Conservation (phyloP, 345 rosid species). For the Eucalyptus pauciflora region DNA sequence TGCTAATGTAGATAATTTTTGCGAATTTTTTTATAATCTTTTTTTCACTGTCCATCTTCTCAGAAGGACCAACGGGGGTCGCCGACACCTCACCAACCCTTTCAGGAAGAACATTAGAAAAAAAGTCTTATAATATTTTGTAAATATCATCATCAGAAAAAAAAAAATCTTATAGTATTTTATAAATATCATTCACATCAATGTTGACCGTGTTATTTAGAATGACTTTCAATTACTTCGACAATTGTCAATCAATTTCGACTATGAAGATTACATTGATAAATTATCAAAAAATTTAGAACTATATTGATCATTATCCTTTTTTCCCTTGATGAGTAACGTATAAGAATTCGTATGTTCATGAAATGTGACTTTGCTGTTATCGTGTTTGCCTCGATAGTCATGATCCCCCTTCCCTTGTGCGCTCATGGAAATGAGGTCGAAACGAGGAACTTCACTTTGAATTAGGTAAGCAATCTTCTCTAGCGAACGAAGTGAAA, state of each 20-base stretch:
- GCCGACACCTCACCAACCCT: background rate
- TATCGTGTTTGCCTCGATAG: background rate
- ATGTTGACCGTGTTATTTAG: accelerated
- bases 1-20: accelerated
- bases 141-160: background rate
- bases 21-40: accelerated
- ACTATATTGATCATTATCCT: accelerated
- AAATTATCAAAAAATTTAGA: accelerated
- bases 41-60: background rate
- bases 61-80: accelerated
- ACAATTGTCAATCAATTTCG: accelerated
- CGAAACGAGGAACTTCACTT: background rate
- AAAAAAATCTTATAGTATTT: background rate
- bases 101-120: accelerated
- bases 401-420: background rate
- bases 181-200: background rate
- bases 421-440: background rate
- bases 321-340: accelerated
- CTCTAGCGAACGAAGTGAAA: background rate
- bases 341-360: background rate
- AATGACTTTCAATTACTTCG: accelerated
- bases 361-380: background rate
- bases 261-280: accelerated
- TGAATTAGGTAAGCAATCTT: background rate
- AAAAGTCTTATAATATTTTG: background rate